phyloP scores from a whole-genome alignment of 2,329 filamentous ascomycete genomes.

The Cadophora luteo-olivacea region DNA sequence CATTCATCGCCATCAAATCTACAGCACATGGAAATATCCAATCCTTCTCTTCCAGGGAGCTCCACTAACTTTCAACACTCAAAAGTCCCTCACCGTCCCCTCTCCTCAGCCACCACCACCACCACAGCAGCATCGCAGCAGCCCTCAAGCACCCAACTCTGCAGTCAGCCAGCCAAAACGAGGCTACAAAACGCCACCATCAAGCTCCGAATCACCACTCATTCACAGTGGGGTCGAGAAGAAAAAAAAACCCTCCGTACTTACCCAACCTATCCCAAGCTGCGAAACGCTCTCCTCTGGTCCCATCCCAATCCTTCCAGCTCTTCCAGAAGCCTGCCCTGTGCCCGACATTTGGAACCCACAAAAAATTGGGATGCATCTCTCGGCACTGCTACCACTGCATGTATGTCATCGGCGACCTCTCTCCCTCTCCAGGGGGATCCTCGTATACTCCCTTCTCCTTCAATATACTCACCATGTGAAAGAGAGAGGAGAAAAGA shows the following conservation, averaged over 20 bases:
- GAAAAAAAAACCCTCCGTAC: neutral
- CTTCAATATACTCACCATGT: neutral
- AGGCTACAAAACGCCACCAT: constrained; percentile 9
- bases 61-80: neutral
- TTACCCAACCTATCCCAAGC: neutral
- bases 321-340: neutral
- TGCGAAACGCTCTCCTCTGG: neutral
- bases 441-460: neutral
- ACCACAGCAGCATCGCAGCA: neutral
- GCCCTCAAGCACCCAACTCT: constrained; percentile 3
- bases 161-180: constrained; percentile 12
- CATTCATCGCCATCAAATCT: neutral
- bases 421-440: constrained; percentile 1
- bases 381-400: neutral
- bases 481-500: neutral
- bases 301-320: neutral
- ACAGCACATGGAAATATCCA: neutral
- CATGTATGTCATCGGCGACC: constrained; percentile 9
- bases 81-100: constrained; percentile 10
- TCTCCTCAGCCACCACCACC: constrained; percentile 12
- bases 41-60: neutral
- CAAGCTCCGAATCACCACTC: neutral
- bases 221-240: neutral
- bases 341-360: neutral
- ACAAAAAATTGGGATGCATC: neutral